Conservation (phyloP, 306 rosid genomes). For the Abrus pulchellus region DNA sequence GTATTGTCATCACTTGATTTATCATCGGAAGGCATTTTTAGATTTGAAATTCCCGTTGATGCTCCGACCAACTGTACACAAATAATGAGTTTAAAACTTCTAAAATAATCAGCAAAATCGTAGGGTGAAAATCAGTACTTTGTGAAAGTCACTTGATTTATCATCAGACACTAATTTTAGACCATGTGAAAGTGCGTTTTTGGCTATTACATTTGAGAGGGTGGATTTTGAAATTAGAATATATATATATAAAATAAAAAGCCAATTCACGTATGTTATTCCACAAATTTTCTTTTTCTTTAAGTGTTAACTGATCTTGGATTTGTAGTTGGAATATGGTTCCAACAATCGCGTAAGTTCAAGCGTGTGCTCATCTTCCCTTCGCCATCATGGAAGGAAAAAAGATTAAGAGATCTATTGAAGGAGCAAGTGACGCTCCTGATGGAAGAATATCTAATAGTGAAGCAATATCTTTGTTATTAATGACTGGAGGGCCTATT, state of each 20-base stretch:
- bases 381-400: background rate
- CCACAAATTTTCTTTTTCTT: background rate
- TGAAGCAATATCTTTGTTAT: conserved; percentile 39
- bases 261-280: background rate
- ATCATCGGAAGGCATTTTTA: background rate
- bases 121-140: background rate
- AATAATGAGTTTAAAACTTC: background rate
- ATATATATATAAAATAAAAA: no score
- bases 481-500: conserved; percentile 22
- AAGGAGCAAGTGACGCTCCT: conserved; percentile 14
- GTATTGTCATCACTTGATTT: no score
- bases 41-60: background rate
- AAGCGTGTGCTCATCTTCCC: background rate
- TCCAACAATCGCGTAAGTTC: background rate
- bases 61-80: background rate
- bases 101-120: background rate
- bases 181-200: background rate
- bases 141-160: no score
- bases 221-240: background rate
- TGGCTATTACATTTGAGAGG: background rate
- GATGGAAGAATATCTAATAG: conserved; percentile 25
- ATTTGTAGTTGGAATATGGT: conserved; percentile 25
- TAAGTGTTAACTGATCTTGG: background rate
- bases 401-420: background rate
- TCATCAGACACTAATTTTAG: background rate